These are phyloP conservation scores for Pleurotus pulmonarius DNA, from an alignment of 768 basidiomycete genomes.

Conservation along the genomic window DNA sequence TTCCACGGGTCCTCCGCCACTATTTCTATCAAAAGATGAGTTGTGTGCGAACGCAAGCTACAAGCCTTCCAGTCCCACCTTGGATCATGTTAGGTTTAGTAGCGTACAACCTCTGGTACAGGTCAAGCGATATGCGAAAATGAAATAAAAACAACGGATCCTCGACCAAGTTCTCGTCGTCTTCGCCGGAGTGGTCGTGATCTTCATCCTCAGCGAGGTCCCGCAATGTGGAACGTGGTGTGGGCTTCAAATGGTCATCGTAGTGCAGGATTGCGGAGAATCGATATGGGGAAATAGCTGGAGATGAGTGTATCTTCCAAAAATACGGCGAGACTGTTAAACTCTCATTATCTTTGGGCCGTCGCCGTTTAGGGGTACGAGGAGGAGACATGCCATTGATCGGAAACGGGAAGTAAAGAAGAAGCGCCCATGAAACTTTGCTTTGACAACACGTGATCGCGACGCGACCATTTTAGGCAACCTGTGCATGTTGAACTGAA, in stretches of 20 bases:
- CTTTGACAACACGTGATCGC: slow-evolving; percentile 15
- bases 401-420: neutral
- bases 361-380: neutral
- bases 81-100: slow-evolving; percentile 37
- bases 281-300: neutral
- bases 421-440: too few relatives aligned
- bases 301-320: neutral
- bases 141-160: slow-evolving; percentile 26
- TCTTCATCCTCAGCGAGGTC: neutral
- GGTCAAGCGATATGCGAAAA: slow-evolving; percentile 17
- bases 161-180: neutral
- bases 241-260: neutral
- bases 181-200: neutral
- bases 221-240: neutral
- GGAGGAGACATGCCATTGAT: neutral
- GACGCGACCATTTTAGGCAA: slow-evolving; percentile 3
- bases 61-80: slow-evolving; percentile 20
- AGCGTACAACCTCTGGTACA: slow-evolving; percentile 19
- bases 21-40: slow-evolving; percentile 32
- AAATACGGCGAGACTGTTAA: slow-evolving; percentile 8
- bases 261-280: too few relatives aligned
- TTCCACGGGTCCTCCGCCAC: slow-evolving; percentile 64
- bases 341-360: neutral
- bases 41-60: too few relatives aligned
- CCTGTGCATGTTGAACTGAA: slow-evolving; percentile 8